These are phyloP conservation scores for Sarocladiaceae sp. DNA, from an alignment of 2,329 filamentous ascomycete species.

Conservation along the genomic window DNA sequence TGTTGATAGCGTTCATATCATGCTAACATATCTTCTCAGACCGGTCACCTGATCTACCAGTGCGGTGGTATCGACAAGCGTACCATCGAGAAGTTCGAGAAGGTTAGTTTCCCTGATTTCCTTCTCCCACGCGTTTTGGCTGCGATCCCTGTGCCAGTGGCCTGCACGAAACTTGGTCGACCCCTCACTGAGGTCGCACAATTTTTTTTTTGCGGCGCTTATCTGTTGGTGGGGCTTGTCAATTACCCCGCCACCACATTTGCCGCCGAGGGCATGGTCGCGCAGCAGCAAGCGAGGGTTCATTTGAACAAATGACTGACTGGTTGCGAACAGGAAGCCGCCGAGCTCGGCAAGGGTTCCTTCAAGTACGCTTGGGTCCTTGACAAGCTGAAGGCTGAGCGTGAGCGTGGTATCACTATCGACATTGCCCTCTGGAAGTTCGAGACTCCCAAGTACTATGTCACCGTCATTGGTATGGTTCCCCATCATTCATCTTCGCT, in stretches of 20 bases:
- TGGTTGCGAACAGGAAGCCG: conserved; percentile 70
- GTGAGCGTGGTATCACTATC: conserved; percentile 99
- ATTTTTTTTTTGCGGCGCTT: conserved; percentile 21
- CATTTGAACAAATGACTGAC: conserved; percentile 14
- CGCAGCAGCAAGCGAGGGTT: not conserved
- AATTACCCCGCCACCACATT: conserved; percentile 13
- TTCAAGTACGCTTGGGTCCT: conserved; percentile 99
- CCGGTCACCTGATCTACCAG: conserved; percentile 98
- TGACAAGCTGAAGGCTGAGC: conserved; percentile 99
- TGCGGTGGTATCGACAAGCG: conserved; percentile 99
- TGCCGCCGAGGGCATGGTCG: conserved; percentile 3
- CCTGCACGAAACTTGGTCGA: not conserved
- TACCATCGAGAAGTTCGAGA: conserved; percentile 99
- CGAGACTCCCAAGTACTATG: conserved; percentile 96
- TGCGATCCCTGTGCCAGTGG: conserved; percentile 6
- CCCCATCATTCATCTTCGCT: not conserved
- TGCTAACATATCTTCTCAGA: conserved; percentile 31
- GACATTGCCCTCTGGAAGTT: conserved; percentile 99
- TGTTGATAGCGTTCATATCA: not conserved
- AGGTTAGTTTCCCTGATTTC: conserved; percentile 57
- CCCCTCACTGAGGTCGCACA: conserved; percentile 15
- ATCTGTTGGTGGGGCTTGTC: conserved; percentile 17
- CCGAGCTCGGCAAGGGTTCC: conserved; percentile 98
- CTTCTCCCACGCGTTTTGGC: conserved; percentile 11
- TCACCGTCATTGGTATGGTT: conserved; percentile 88